These are phyloP conservation scores for Colletotrichum melonis DNA, from an alignment of 2,329 filamentous ascomycete genomes.

Conservation along the genomic window DNA sequence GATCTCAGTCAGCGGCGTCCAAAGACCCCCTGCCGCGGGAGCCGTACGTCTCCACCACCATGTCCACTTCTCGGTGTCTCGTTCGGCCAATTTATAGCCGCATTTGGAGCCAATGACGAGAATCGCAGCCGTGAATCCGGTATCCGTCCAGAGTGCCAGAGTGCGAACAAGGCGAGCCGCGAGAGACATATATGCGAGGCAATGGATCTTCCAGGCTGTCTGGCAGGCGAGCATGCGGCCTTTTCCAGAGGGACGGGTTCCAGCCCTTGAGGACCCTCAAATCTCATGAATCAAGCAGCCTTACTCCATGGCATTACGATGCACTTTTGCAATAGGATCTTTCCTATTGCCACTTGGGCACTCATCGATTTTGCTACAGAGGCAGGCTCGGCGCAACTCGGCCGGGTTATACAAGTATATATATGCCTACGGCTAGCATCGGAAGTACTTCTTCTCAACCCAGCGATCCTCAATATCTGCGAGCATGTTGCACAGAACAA, in stretches of 20 bases:
- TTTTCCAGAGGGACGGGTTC: not conserved
- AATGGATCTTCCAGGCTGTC: constrained; percentile 4
- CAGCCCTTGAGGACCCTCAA: not conserved
- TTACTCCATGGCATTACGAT: constrained; percentile 1
- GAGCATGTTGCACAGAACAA: constrained; percentile 86
- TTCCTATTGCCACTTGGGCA: constrained; percentile 4
- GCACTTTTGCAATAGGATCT: constrained; percentile 1
- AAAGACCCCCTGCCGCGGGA: constrained; percentile 8
- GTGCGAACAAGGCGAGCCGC: not conserved
- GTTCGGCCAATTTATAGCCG: constrained; percentile 20
- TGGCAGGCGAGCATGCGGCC: not conserved
- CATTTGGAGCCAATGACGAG: not conserved
- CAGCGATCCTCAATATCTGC: constrained; percentile 87
- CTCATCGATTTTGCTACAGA: not conserved
- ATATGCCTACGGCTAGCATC: constrained; percentile 68
- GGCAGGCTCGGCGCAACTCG: not conserved
- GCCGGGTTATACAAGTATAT: not conserved
- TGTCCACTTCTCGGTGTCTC: constrained; percentile 24
- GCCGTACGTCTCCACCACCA: constrained; percentile 10
- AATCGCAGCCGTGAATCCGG: not conserved
- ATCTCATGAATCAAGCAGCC: not conserved
- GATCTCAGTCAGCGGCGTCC: constrained; percentile 30
- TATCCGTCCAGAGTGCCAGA: not conserved
- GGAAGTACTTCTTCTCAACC: constrained; percentile 90
- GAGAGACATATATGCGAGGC: not conserved